Evolutionary conservation across 1,139 yeast genomes (phyloP), one percentile per base, ranked within the genome.

Genomic region (Zygoascus sp.): DNA sequence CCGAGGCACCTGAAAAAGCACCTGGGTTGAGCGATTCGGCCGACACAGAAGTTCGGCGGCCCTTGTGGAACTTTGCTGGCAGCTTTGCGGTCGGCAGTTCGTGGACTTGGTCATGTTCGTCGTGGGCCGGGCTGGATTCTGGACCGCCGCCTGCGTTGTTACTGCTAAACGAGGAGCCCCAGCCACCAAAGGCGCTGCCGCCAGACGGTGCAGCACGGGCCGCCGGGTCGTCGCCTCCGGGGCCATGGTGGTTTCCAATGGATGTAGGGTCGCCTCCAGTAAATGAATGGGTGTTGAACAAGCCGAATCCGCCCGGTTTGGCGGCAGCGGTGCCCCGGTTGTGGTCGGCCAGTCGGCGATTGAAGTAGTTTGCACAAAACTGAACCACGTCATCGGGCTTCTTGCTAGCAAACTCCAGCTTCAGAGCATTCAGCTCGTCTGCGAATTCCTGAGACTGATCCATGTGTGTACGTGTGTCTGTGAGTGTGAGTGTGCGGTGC

Each of bases 41-140:
- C 45, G 89, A 80, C 19, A 88, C 96, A 22, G 94, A 83, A 4
- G 88, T 83, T 70, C 96, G 80, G 70, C 96, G 79, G 64, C 83
- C 46, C 28, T 39, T 35, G 16, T 40, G 34, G 39, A 22, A 42
- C 8, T 35, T 32, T 21, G 44, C 37, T n/a, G 37, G 44, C 15
- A 42, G 15, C 22, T 34, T 32, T 11, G 34, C 21, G 6, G 13
- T 16, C 20, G 44, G 44, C 19, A 42, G 23, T 15, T 34, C 39
- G 20, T 22, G 32, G 34, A 42, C 17, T 16, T 34, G 30, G 16
- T 42, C 44, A 11, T 40, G 35, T 4, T 38, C 41, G 20, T 23
- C 41, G 15, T 15, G 16, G 2, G 32, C 30, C 10, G 22, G 13
- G 11, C 10, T 7, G 10, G 27, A 7, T 28, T 7, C 25, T 25